Evolutionary conservation across 805 yeast species (phyloP).

Genomic region (Yarrowia sp.): DNA sequence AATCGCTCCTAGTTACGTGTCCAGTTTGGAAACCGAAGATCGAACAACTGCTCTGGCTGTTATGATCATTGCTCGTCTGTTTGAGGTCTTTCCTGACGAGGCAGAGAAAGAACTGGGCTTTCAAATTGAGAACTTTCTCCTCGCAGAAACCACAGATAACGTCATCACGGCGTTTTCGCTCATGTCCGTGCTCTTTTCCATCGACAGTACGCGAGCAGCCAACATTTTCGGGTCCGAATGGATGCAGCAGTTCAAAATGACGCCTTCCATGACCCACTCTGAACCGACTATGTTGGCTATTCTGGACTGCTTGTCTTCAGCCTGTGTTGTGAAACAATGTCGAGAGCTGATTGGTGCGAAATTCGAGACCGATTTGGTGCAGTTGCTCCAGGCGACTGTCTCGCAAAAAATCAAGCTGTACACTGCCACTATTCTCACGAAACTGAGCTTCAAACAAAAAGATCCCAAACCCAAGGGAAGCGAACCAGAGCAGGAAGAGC

Average conservation of each 20-base stretch:
- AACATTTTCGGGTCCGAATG: slow-evolving; percentile 31
- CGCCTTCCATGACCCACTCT: slow-evolving; percentile 26
- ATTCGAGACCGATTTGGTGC: slow-evolving; percentile 30
- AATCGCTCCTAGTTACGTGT: slow-evolving; percentile 5
- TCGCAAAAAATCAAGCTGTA: slow-evolving; percentile 31
- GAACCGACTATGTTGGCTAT: slow-evolving; percentile 32
- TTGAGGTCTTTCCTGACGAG: slow-evolving; percentile 1
- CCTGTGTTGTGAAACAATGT: slow-evolving; percentile 36
- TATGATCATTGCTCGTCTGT: slow-evolving; percentile 5
- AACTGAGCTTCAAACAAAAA: slow-evolving; percentile 32
- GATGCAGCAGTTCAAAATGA: slow-evolving; percentile 28
- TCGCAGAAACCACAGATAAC: background rate
- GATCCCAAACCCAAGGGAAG: slow-evolving; percentile 25
- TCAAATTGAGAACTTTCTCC: slow-evolving; percentile 18
- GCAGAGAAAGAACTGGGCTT: slow-evolving; percentile 13
- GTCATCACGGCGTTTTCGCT: slow-evolving; percentile 32
- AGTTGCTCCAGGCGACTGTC: slow-evolving; percentile 30
- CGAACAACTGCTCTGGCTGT: background rate
- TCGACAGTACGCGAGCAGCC: slow-evolving; percentile 33
- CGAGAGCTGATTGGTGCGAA: slow-evolving; percentile 34
- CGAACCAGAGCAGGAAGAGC: slow-evolving; percentile 26
- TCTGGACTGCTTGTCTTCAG: slow-evolving; percentile 38
- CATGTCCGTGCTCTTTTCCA: slow-evolving; percentile 33
- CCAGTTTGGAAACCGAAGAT: slow-evolving; percentile 6
- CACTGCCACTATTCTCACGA: slow-evolving; percentile 39